Evolutionary conservation across 495 filamentous ascomycete genomes (phyloP).

Genomic region (Aspergillus mulundensis): DNA sequence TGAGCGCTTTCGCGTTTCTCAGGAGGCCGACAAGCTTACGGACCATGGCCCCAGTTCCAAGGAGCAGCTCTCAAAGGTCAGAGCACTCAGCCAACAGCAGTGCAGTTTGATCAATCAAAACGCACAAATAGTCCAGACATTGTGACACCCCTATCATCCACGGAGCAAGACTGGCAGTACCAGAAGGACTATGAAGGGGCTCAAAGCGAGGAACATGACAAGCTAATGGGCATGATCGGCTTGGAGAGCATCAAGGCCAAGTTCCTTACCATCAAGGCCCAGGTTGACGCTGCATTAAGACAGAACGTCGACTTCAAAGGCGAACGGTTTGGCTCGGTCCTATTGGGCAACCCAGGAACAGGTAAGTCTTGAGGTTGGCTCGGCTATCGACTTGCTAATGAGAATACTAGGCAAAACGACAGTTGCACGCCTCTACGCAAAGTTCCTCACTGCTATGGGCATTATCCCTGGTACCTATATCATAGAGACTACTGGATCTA

Average conservation of each 20-base stretch:
- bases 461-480: slow-evolving; percentile 51
- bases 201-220: slow-evolving; percentile 55
- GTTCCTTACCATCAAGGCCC: slow-evolving; percentile 62
- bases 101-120: background rate
- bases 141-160: slow-evolving; percentile 12
- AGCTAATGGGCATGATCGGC: slow-evolving; percentile 67
- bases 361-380: slow-evolving; percentile 35
- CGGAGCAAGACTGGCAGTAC: slow-evolving; percentile 54
- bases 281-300: slow-evolving; percentile 56
- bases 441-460: slow-evolving; percentile 59
- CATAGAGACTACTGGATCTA: slow-evolving; percentile 64
- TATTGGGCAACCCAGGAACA: slow-evolving; percentile 79
- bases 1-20: background rate
- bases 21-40: background rate
- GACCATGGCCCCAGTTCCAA: background rate
- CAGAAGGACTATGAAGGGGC: slow-evolving; percentile 51
- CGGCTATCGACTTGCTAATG: background rate
- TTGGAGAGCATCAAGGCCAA: slow-evolving; percentile 64
- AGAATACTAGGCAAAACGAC: slow-evolving; percentile 65
- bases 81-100: background rate
- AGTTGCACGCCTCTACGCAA: slow-evolving; percentile 71
- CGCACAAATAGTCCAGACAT: background rate
- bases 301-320: slow-evolving; percentile 53
- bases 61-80: background rate
- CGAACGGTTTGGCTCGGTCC: slow-evolving; percentile 58